These are phyloP conservation scores for Lentinula detonsa DNA, from an alignment of 768 basidiomycete genomes.

Conservation along the genomic window DNA sequence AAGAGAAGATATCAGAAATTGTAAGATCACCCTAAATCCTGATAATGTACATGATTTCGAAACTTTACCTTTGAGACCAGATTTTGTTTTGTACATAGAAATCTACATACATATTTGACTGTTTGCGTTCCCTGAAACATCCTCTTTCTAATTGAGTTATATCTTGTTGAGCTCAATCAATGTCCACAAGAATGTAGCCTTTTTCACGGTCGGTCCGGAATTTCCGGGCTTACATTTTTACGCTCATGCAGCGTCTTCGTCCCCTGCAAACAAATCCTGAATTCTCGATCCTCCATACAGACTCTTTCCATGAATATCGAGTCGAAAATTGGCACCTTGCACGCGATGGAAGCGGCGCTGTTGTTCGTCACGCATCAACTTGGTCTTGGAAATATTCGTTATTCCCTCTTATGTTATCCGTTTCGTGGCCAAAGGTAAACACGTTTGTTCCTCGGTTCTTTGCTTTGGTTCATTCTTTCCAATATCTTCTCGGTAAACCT, in stretches of 20 bases:
- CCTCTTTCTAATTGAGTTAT: too few species aligned
- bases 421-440: slow-evolving; percentile 30
- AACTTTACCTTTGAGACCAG: not conserved
- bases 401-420: slow-evolving; percentile 21
- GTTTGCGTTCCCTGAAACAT: not conserved
- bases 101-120: not conserved
- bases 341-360: slow-evolving; percentile 31
- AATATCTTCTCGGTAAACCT: not conserved
- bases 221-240: not conserved
- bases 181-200: too few species aligned
- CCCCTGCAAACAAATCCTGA: slow-evolving; percentile 43
- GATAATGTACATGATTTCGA: too few species aligned
- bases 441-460: not conserved
- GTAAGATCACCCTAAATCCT: not conserved
- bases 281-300: slow-evolving; percentile 38
- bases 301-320: slow-evolving; percentile 53
- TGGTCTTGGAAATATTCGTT: slow-evolving; percentile 33
- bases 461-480: not conserved
- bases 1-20: slow-evolving; percentile 14
- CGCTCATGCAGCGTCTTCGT: slow-evolving; percentile 1
- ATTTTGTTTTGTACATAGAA: not conserved
- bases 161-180: too few species aligned
- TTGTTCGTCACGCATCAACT: slow-evolving; percentile 21
- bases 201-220: not conserved
- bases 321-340: slow-evolving; percentile 47